Evolutionary conservation across 768 basidiomycete genomes (phyloP).

Genomic region (Russula abietina): DNA sequence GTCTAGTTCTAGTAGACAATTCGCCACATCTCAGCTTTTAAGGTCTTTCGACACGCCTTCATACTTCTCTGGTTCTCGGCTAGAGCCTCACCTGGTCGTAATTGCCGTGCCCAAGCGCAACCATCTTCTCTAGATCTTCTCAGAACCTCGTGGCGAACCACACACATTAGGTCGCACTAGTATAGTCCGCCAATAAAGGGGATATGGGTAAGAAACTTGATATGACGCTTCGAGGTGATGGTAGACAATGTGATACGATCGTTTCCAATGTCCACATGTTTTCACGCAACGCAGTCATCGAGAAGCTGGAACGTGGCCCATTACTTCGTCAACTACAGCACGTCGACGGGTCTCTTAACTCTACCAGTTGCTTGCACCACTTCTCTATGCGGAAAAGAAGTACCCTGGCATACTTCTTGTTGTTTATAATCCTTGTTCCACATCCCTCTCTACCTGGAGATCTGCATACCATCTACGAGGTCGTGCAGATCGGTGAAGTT

Average conservation of each 20-base stretch:
- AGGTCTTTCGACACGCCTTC: background rate
- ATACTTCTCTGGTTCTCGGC: conserved; percentile 6
- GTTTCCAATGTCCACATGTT: background rate
- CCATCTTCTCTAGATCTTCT: background rate
- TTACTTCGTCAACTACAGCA: background rate
- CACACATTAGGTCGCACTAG: background rate
- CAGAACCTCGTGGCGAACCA: background rate
- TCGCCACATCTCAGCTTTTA: background rate
- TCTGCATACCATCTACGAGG: background rate
- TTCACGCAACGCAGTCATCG: background rate
- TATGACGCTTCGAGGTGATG: background rate
- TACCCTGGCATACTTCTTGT: background rate
- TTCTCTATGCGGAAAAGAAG: background rate
- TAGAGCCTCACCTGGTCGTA: conserved; percentile 6
- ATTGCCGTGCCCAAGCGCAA: background rate
- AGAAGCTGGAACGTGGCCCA: background rate
- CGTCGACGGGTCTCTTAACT: background rate
- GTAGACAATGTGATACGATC: background rate
- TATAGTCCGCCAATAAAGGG: conserved; percentile 6
- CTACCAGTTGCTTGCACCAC: background rate
- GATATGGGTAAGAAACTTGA: background rate
- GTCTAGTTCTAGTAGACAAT: background rate
- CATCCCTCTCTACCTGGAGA: background rate
- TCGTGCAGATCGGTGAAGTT: conserved; percentile 10
- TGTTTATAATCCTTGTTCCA: background rate